Base-by-base conservation (phyloP, 495 filamentous ascomycete genomes). In the Aspergillus bertholletiae region DNA sequence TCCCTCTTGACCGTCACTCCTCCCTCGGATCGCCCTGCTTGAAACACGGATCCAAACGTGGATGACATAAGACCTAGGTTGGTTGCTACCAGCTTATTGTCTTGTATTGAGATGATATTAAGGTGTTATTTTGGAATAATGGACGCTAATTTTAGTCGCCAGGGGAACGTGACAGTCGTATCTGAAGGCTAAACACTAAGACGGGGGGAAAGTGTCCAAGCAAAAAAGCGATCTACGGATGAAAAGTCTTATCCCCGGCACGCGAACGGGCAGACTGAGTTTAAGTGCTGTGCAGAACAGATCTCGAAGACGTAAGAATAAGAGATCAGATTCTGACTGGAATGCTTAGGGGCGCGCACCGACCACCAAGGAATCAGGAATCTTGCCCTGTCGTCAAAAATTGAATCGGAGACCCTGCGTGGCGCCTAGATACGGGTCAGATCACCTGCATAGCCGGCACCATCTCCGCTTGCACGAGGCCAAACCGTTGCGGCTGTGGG, bases 371-470 rank as follows among this genome's bases (percentile, higher is more conserved):
- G 26, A 49, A 44, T 17, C 34, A 37, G 43, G 26, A 49, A 44
- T 17, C 34, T 41, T 41, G 26, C 46, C 43, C 43, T 49, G 54
- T 47, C 54, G 56, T 53, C 47, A 60, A 60, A 59, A 63, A 58
- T 56, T 61, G 61, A 63, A 52, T 45, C 59, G 66, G 70, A 71
- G 70, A 71, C 68, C 66, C 69, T 68, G 65, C 60, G 57, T 60
- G 66, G 68, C 61, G 70, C 64, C 61, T 60, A 64, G 57, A 59
- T 54, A 63, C 65, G 68, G 66, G 63, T 64, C 60, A 62, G 56
- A 70, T 69, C 67, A 69, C 71, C 58, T 74, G 69, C 69, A 72
- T 74, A 70, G 53, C 67, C 68, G 70, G 63, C 60, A 63, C 63
- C 58, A 66, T 65, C 59, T 58, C 61, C 58, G 50, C 53, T 18